Conservation (phyloP, 2,329 filamentous ascomycete genomes). For the Rhynchosporium graminicola region DNA sequence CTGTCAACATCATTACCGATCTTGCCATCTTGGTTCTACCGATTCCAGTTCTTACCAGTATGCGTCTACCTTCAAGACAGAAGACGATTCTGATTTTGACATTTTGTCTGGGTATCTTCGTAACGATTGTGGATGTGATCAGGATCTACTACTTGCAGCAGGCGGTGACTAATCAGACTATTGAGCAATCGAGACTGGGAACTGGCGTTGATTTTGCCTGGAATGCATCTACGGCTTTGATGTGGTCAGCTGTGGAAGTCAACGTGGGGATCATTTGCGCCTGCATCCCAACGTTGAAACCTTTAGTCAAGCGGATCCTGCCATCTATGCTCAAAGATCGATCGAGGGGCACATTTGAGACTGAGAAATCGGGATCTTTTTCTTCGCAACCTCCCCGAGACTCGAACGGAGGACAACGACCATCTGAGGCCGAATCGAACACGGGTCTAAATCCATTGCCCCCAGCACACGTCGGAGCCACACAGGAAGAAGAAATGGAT, state of each 20-base stretch:
- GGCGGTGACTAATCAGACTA: slow-evolving; percentile 27
- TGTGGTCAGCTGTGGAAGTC: slow-evolving; percentile 94
- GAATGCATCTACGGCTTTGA: slow-evolving; percentile 82
- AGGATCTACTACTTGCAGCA: slow-evolving; percentile 85
- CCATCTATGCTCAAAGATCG: slow-evolving; percentile 37
- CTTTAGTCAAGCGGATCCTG: slow-evolving; percentile 61
- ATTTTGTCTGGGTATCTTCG: slow-evolving; percentile 84
- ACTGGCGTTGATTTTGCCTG: slow-evolving; percentile 58
- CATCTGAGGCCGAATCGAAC: slow-evolving; percentile 2
- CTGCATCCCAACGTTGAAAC: slow-evolving; percentile 90
- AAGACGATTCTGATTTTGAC: slow-evolving; percentile 86
- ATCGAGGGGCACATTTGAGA: slow-evolving; percentile 10
- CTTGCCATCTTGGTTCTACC: slow-evolving; percentile 84
- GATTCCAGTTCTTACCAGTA: slow-evolving; percentile 82
- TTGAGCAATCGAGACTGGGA: slow-evolving; percentile 43
- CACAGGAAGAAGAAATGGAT: slow-evolving; percentile 25
- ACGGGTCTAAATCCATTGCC: slow-evolving; percentile 20
- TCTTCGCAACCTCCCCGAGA: slow-evolving; percentile 25
- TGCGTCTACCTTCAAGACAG: slow-evolving; percentile 81
- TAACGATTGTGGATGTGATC: slow-evolving; percentile 83
- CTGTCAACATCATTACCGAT: slow-evolving; percentile 90
- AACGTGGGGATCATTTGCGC: slow-evolving; percentile 88
- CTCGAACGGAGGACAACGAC: background rate
- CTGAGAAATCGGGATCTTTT: slow-evolving; percentile 26
- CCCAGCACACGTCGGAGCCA: slow-evolving; percentile 20